Evolutionary conservation across 768 basidiomycete genomes (phyloP), one percentile per base, ranked within the genome.

Genomic region (Phylloporus rhodoxanthus): DNA sequence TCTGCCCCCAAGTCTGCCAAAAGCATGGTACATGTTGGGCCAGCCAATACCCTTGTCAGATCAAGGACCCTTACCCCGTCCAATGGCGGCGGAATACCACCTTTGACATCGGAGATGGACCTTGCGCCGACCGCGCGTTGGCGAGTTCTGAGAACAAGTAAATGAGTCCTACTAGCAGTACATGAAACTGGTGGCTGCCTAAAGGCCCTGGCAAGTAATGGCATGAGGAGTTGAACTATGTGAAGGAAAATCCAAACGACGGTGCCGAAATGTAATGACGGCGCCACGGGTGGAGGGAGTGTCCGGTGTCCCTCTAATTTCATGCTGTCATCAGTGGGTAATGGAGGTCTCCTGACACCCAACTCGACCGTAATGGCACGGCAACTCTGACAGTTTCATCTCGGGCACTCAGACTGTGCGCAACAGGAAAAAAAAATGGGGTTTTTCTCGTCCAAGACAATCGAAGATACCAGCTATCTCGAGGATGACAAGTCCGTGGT

Each of bases 1-100:
- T 97, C 91, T 41, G 94, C 94, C 1, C 91, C 86, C 30, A 94
- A 70, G 69, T 94, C 91, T 7, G 85, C 92, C n/a, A 96, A 75
- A 52, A 95, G 76, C 92, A 94, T 89, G 2, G 91, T 89, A n/a
- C 86, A 81, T 1, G 85, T 86, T 28, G 92, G 92, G 0, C 91
- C 92, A n/a, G 92, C 92, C 43, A 97, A 72, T 1, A 96, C 87
- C 25, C 94, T 79, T 13, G 92, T 91, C 48, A 96, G 69, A 68
- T 97, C 94, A 20, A 97, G 73, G n/a, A 96, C 78, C 59, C 77
- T 81, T 56, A 94, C 72, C 14, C 89, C 91, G 53, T 77, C 74
- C 52, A 97, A 69, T 3, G 93, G 93, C 0, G 88, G 88, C 1
- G 81, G 74, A 21, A 90, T 89, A 43, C 82, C 86, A 46, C 48